Evolutionary conservation across 768 basidiomycete species (phyloP).

Genomic region (Boletus huronensis): DNA sequence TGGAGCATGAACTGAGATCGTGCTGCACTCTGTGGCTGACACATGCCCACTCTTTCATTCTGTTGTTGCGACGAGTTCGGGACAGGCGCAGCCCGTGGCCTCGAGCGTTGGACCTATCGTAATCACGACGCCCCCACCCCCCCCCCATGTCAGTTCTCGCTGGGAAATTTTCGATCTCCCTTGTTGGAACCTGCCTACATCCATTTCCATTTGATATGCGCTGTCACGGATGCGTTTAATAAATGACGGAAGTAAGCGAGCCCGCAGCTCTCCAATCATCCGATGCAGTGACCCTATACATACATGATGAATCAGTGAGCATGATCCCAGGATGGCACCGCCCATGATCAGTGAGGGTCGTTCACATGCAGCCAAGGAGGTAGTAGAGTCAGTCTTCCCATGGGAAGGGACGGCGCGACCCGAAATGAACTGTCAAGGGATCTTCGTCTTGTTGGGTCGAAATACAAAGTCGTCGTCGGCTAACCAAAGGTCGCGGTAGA

Average conservation of each 20-base stretch:
- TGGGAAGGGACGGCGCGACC: neutral
- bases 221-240: conserved; percentile 6
- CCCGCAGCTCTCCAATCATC: neutral
- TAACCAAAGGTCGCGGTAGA: neutral
- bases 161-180: neutral
- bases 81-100: neutral
- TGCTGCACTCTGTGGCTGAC: conserved; percentile 8
- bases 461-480: neutral
- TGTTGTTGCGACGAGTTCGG: neutral
- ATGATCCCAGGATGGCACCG: neutral
- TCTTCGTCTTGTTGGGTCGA: neutral
- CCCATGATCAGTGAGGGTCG: neutral
- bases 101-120: neutral
- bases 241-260: conserved; percentile 7
- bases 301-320: neutral
- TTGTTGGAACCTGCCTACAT: neutral
- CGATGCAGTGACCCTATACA: neutral
- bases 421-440: neutral
- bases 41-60: neutral
- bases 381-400: too few relatives aligned
- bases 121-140: neutral
- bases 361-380: neutral
- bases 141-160: neutral
- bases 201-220: neutral
- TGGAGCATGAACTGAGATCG: neutral